Evolutionary conservation across 371 early-diverging fungal species (phyloP), one percentile per base, ranked within the genome.

Genomic region (Choanephora cucurbitarum): DNA sequence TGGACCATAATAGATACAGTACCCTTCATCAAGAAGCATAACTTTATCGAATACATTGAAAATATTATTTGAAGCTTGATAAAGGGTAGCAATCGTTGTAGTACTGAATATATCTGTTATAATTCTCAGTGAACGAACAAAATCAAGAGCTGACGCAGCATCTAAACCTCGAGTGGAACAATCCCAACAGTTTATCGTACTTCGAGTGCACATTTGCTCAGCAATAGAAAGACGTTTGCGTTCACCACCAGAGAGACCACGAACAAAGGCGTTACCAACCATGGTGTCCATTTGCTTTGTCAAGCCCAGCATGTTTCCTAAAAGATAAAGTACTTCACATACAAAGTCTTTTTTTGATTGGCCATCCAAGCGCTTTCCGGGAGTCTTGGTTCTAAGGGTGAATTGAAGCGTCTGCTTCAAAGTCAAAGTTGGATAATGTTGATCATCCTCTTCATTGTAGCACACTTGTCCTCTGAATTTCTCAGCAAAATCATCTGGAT

Each of bases 121-220:
- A 33, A 88, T 83, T 50, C 88, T 81, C 0, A 92, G 75, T 13
- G 86, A 84, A 33, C 84, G 77, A 17, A 86, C 77, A 54, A 90
- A 89, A 62, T 91, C 91, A 6, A 91, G 77, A 18, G 97, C 94
- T 24, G 91, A 92, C 39, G 92, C 87, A 13, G 93, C 85, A 77
- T 98, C 98, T n/a, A 98, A 70, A 57, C 97, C 96, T 55, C 89
- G 86, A 3, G 93, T 93, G 31, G 91, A 87, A 33, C 93, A 93
- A 61, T 96, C 95, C 83, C 93, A 88, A 60, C 91, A 82, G 55
- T 89, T 85, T 60, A 93, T 75, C 9, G 83, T 72, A 42, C 89
- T 88, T 18, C 77, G 79, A 6, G 90, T 83, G 0, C 94, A 85
- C 58, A 96, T 86, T 72, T 95, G 92, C 69, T 89, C 89, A 31